These are phyloP conservation scores for Eucalyptus melliodora DNA, from an alignment of 345 rosid species.

Conservation along the genomic window DNA sequence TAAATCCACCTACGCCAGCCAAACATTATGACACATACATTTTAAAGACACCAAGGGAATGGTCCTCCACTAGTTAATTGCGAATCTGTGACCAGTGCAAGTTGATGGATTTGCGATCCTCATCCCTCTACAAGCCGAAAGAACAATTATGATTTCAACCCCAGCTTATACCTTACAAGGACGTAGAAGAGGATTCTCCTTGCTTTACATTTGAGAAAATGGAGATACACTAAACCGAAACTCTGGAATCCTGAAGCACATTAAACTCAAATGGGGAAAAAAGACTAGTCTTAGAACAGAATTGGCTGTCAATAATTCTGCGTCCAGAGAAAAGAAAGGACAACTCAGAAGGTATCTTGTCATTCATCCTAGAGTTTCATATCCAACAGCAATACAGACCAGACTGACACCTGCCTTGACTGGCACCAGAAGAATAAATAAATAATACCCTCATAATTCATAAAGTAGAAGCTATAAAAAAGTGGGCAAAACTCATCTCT, in stretches of 20 bases:
- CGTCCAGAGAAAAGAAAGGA: neutral
- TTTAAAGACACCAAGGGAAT: neutral
- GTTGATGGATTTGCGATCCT: neutral
- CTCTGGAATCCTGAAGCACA: neutral
- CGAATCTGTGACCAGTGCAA: neutral
- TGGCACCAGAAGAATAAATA: neutral
- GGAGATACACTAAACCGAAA: neutral
- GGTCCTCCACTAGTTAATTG: neutral
- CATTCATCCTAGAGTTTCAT: neutral
- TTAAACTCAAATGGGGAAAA: neutral
- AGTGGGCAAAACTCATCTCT: neutral
- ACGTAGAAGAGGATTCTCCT: neutral
- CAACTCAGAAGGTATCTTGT: neutral
- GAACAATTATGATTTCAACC: neutral
- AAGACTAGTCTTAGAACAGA: neutral
- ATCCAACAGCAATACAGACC: neutral
- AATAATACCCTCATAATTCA: neutral
- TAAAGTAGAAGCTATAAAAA: neutral
- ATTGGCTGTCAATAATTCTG: neutral
- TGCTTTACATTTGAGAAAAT: neutral
- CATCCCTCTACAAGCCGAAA: neutral
- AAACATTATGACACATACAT: neutral
- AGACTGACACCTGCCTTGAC: neutral
- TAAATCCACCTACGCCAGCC: neutral
- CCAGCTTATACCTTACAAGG: neutral